phyloP scores from a whole-genome alignment of 2,329 filamentous ascomycete genomes.

The Exophiala sideris region DNA sequence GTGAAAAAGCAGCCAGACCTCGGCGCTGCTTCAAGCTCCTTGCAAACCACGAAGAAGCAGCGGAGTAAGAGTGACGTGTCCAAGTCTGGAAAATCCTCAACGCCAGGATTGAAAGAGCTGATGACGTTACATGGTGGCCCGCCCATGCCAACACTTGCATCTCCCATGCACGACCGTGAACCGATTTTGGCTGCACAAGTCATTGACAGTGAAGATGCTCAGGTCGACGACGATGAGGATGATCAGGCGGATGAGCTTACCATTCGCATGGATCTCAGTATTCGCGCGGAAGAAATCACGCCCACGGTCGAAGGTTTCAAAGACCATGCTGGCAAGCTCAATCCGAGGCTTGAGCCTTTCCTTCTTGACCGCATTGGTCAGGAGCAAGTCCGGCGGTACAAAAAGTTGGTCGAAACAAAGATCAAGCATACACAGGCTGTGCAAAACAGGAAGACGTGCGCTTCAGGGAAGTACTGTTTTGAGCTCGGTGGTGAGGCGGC shows the following conservation, averaged over 20 bases:
- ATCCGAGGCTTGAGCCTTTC: constrained; percentile 65
- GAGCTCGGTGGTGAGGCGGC: constrained; percentile 64
- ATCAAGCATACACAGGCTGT: constrained; percentile 66
- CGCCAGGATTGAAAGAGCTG: constrained; percentile 50
- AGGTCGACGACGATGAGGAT: constrained; percentile 43
- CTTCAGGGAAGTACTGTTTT: constrained; percentile 61
- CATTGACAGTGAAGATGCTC: constrained; percentile 33
- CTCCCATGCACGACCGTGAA: constrained; percentile 40
- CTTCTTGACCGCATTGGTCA: constrained; percentile 78
- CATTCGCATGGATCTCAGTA: constrained; percentile 56
- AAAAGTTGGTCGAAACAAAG: constrained; percentile 66
- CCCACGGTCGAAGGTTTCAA: constrained; percentile 75
- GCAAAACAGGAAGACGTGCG: constrained; percentile 53
- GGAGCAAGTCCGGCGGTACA: constrained; percentile 77
- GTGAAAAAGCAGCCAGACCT: constrained; percentile 52
- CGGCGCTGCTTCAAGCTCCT: constrained; percentile 26
- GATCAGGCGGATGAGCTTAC: constrained; percentile 36
- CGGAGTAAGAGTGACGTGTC: constrained; percentile 59
- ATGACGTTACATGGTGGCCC: constrained; percentile 58
- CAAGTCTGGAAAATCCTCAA: constrained; percentile 35
- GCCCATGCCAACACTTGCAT: constrained; percentile 54
- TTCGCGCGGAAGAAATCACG: constrained; percentile 64
- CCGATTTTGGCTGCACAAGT: constrained; percentile 20
- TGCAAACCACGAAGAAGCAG: constrained; percentile 32
- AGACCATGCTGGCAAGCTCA: constrained; percentile 67